Base-by-base conservation (phyloP, 352 stramenopile genomes). In the Aphanomyces invadans region DNA sequence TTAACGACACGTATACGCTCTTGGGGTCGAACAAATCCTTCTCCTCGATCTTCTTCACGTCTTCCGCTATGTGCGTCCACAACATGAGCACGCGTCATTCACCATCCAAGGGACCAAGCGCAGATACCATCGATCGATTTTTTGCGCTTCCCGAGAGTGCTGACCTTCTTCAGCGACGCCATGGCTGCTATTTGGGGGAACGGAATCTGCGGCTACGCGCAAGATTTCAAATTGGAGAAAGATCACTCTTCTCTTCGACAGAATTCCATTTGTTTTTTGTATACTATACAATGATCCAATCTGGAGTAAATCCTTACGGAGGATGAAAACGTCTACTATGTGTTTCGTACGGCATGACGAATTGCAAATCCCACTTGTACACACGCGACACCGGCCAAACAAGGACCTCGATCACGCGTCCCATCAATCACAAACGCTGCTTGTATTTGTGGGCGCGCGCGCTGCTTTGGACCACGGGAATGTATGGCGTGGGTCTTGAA, bases 1-100 rank as follows among this genome's bases (percentile, higher is more conserved):
- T 94, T 39, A 94, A 76, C 52, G 86, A 94, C 53, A 94, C 83
- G 72, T 94, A 94, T 70, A 86, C 91, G 71, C 78, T 74, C 71
- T 94, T 91, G 32, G 86, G 86, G 70, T 94, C 80, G 57, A 94
- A 94, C 72, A 89, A 78, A 68, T 94, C 83, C 70, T 88, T 91
- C 71, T 83, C 81, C 69, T 79, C 81, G 60, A 94, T 90, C 21
- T 78, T 73, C 74, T 89, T 90, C 42, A 94, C 82, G 62, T 83
- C 75, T 64, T 92, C 86, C 29, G 83, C 86, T 92, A 67, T 4
- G 68, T n/a, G 48, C n/a, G n/a, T n/a, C n/a, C n/a, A 15, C 36
- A 15, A 42, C 15, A 42, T 42, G 33, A 29, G 32, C 29, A 64
- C 25, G 3, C 3, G 19, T 17, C 15, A 17, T 38, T 19, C 33